These are phyloP conservation scores for Cordyceps fumosorosea DNA, from an alignment of 2,329 filamentous ascomycete species.

Conservation along the genomic window DNA sequence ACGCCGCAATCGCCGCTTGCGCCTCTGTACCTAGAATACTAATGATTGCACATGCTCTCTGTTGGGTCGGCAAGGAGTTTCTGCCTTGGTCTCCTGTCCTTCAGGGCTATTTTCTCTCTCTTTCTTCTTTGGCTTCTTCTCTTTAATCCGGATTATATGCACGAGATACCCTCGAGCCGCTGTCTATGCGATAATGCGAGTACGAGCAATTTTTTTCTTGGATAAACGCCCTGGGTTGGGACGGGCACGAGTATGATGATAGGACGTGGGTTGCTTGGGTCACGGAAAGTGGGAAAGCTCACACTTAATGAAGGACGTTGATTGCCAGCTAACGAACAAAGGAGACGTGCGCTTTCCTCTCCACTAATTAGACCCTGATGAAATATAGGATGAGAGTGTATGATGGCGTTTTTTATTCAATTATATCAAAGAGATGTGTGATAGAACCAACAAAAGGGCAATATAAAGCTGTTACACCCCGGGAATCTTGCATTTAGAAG, in stretches of 20 bases:
- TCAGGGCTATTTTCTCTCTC: background rate
- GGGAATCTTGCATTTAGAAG: too few species aligned
- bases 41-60: constrained; percentile 6
- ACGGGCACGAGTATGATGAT: background rate
- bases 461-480: background rate
- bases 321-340: background rate
- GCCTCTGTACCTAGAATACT: background rate
- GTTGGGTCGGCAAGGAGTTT: background rate
- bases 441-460: background rate
- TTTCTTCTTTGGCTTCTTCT: background rate
- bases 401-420: background rate
- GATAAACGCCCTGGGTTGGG: background rate
- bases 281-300: background rate
- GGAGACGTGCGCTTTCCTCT: background rate
- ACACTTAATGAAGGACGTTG: constrained; percentile 4
- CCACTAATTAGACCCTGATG: background rate
- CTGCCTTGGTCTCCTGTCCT: background rate
- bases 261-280: background rate
- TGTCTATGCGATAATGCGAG: constrained; percentile 4
- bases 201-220: constrained; percentile 5
- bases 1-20: background rate
- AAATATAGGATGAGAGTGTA: background rate
- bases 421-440: background rate
- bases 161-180: constrained; percentile 11
- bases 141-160: constrained; percentile 7